Evolutionary conservation across 2,329 filamentous ascomycete genomes (phyloP).

Genomic region (Verticillium dahliae): DNA sequence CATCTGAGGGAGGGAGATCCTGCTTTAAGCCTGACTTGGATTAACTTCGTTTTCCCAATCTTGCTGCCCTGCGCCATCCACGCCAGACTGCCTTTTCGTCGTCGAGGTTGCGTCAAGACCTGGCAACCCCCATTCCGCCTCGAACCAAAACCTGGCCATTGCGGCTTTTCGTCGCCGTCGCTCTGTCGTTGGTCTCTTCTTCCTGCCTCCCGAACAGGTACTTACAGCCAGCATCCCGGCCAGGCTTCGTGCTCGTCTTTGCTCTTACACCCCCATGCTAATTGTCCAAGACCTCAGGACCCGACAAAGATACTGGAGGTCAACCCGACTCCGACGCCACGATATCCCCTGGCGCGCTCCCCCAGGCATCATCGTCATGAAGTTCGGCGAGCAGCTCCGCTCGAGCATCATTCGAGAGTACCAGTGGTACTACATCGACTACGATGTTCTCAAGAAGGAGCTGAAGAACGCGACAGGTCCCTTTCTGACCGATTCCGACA

Average conservation of each 20-base stretch:
- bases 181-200: neutral
- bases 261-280: conserved; percentile 31
- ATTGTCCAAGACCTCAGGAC: conserved; percentile 45
- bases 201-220: neutral
- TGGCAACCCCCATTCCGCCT: neutral
- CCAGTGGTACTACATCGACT: conserved; percentile 97
- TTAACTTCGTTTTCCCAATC: neutral
- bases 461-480: conserved; percentile 67
- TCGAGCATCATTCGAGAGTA: conserved; percentile 96
- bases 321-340: conserved; percentile 16
- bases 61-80: neutral
- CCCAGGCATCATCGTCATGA: conserved; percentile 57
- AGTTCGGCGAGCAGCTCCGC: conserved; percentile 94
- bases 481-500: neutral
- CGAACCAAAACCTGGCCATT: neutral
- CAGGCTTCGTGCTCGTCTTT: neutral
- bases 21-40: neutral
- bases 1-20: neutral
- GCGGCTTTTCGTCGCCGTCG: neutral
- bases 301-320: conserved; percentile 33
- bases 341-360: conserved; percentile 26
- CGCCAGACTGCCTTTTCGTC: neutral
- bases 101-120: neutral
- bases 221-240: neutral
- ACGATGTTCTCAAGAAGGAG: conserved; percentile 84